Evolutionary conservation across 352 stramenopile species (phyloP).

Genomic region (Ochromonadaceae sp.): DNA sequence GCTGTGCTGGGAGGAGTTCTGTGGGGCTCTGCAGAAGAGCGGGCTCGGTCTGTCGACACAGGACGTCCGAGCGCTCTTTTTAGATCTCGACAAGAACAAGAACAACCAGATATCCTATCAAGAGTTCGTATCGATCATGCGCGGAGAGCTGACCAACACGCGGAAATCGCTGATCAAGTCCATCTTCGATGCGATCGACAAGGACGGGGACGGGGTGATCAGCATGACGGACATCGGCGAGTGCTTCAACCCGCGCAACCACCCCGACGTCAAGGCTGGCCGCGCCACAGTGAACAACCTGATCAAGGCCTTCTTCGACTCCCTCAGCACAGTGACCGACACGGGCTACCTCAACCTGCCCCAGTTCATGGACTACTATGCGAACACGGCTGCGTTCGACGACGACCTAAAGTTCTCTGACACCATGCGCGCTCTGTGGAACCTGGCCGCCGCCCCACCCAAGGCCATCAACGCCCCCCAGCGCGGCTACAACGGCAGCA

Average conservation of each 20-base stretch:
- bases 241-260: conserved; percentile 13
- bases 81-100: conserved; percentile 10
- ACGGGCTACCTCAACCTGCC: background rate
- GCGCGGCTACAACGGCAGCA: background rate
- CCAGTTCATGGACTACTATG: conserved; percentile 21
- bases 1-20: conserved; percentile 16
- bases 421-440: conserved; percentile 9
- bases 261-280: conserved; percentile 5
- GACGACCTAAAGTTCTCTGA: conserved; percentile 13
- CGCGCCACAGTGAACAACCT: background rate
- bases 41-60: conserved; percentile 6
- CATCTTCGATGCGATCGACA: conserved; percentile 10
- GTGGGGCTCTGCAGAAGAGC: conserved; percentile 11
- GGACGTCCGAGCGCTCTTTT: conserved; percentile 8
- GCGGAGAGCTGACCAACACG: background rate
- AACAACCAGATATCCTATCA: conserved; percentile 16
- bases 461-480: background rate
- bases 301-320: conserved; percentile 17
- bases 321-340: conserved; percentile 16
- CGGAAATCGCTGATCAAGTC: background rate
- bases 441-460: background rate
- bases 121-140: conserved; percentile 11
- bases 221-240: conserved; percentile 16
- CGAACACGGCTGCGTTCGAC: conserved; percentile 11
- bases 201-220: conserved; percentile 9